Base-by-base conservation (phyloP, 2,329 filamentous ascomycete species). In the Fusarium pilosicola region DNA sequence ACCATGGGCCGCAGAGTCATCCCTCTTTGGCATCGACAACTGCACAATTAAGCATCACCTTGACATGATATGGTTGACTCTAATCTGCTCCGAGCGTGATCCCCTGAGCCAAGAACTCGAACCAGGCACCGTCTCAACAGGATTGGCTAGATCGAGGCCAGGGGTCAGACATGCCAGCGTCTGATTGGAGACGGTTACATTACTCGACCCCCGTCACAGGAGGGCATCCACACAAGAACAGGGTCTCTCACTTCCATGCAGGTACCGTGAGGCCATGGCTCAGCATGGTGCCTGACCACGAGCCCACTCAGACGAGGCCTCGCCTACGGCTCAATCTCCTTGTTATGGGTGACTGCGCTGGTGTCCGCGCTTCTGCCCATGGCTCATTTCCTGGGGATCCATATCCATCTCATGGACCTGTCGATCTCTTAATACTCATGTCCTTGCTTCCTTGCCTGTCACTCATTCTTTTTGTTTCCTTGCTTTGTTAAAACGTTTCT, bases 121-220 rank as follows among this genome's bases (percentile, higher is more conserved):
- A 36, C 72, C 61, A 75, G 66, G 62, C 67, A 62, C 64, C n/a
- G 48, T 62, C 62, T 59, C 44, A 20, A 63, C 56, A 42, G 55
- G 76, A 79, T 79, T 78, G 77, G 77, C 59, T 66, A 66, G 48
- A 54, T 49, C 32, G 17, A 42, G 32, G 30, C 70, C 57, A 75
- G 73, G 74, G 74, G 75, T 41, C 38, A 76, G 75, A 73, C 62
- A 75, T 57, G 30, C 56, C 58, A 45, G 48, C 57, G 32, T 62
- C 62, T 78, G 70, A 80, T 80, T 80, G 78, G 79, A 57, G 56
- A 70, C 56, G 36, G 76, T 73, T 52, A 70, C 69, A 75, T 76
- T 77, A 71, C 75, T 77, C 46, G 52, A 52, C 38, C 60, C 66
- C 51, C 30, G 64, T 68, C 66, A 56, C 67, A 70, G 60, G 66